Base-by-base conservation (phyloP, 2,329 filamentous ascomycete genomes). In the Colletotrichum costaricense region DNA sequence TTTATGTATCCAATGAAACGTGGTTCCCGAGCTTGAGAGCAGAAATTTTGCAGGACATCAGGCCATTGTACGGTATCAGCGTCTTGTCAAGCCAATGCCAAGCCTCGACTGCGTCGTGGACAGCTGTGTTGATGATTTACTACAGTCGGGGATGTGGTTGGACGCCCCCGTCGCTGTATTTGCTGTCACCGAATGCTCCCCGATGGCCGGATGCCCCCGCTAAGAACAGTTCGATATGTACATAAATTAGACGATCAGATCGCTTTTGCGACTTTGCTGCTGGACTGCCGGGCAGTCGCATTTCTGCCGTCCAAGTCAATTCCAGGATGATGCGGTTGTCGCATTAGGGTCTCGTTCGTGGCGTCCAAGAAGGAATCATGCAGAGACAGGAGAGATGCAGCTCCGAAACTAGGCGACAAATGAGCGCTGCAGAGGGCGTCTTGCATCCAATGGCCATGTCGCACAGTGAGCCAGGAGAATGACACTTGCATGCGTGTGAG, bases 301-400 rank as follows among this genome's bases (percentile, higher is more conserved):
- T 56, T 62, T 26, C 38, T 64, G 59, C 63, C 65, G 24, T 59
- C 56, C 60, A 70, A 49, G 55, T 55, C 49, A 46, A 60, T 70
- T 65, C 52, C 19, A 56, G 60, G 60, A 28, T 57, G 60, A 60
- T 57, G 49, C 60, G 68, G 70, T 58, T 73, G 60, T 19, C 63
- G 69, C 69, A 69, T 64, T 69, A 72, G 66, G 59, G 69, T 46
- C 58, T 69, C 24, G 55, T 69, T 55, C 33, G 42, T 66, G 67
- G 70, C 67, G 55, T 65, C 42, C 35, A 30, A 65, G 69, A 73
- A 59, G 70, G 58, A 70, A 73, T 60, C 57, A 73, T 66, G 55
- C 67, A 73, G 70, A 73, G 56, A 65, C 66, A 60, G 67, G 54
- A 73, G 60, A 56, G 30, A 70, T 62, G 70, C 67, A 70, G 67